Base-by-base conservation (phyloP, 768 basidiomycete species). In the Boletus tomentosulus region DNA sequence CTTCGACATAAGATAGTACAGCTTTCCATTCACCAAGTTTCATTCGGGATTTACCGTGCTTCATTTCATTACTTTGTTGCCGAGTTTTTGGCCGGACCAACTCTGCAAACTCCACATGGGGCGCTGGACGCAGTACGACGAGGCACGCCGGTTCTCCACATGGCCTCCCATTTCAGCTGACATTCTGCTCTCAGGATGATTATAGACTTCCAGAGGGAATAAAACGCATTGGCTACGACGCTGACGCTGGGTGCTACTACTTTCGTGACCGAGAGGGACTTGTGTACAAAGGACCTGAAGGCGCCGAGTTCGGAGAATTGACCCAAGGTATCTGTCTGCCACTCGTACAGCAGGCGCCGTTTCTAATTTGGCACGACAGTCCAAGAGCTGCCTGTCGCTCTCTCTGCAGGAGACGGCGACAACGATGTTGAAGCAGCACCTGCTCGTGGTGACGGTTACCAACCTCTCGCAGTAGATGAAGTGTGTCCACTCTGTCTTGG, bases 211-310 rank as follows among this genome's bases (percentile, higher is more conserved):
- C 80, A 1, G 75, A 75, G 49, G 79, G 79, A 39, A 69, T 79
- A 65, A 73, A 81, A 56, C 82, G 89, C 33, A 80, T 87, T 53
- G 89, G 87, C 11, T 91, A 90, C 63, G 89, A 92, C 69, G 73
- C 84, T 4, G 89, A 91, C 71, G 76, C 77, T 2, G 78, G 80
- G 46, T 73, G 78, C 46, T 89, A 90, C 72, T 77, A 78, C 64
- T 91, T 84, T 71, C 76, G 77, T 25, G 82, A 83, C 66, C 53
- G 53, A 3, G 77, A 76, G 45, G 86, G 87, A 10, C 70, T 66
- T 8, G 64, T 69, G 57, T 83, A 62, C 85, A 83, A 82, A 67
- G 79, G 79, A 31, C 70, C 78, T 16, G 76, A 83, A 57, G 87
- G 87, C 24, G 78, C 83, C 33, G 72, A 82, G 64, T 88, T 78